Percentiles rank a stretch among this genome's conserved stretches.
These are phyloP conservation scores for Pseudogymnoascus sp. DNA, from an alignment of 2,329 filamentous ascomycete species.

Conservation along the genomic window DNA sequence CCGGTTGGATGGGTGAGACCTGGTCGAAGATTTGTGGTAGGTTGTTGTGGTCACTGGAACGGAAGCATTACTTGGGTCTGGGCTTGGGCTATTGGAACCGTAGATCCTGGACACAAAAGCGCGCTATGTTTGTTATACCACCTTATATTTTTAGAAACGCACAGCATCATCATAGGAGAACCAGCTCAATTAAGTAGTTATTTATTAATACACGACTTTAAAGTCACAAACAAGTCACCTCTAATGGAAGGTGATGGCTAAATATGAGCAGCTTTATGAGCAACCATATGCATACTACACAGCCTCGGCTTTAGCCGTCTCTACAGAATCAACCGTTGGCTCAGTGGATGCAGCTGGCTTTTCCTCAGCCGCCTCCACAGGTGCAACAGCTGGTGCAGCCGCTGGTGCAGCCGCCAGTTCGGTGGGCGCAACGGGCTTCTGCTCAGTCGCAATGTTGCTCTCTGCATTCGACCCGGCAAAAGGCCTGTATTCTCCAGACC, in stretches of 20 bases:
- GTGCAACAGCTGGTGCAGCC: background rate
- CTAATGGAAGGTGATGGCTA: background rate
- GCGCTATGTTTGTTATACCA: conserved; percentile 1
- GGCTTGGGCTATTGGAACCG: background rate
- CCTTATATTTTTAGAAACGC: background rate
- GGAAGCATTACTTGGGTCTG: background rate
- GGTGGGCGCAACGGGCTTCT: background rate
- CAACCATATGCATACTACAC: background rate
- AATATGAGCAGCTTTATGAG: background rate
- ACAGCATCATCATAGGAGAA: background rate
- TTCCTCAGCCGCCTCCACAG: background rate
- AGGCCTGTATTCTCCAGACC: conserved; percentile 20
- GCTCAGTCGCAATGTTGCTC: background rate
- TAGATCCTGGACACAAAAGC: background rate
- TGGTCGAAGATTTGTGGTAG: background rate
- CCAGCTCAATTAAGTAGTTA: background rate
- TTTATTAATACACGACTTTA: background rate
- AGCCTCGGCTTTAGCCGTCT: background rate
- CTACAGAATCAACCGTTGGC: background rate
- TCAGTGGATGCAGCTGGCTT: background rate
- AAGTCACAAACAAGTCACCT: background rate
- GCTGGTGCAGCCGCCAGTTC: background rate
- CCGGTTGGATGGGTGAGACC: background rate
- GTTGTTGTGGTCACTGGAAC: background rate
- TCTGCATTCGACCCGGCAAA: conserved; percentile 8